Evolutionary conservation across 2,329 filamentous ascomycete genomes (phyloP).

Genomic region (Cryphonectria carpinicola): DNA sequence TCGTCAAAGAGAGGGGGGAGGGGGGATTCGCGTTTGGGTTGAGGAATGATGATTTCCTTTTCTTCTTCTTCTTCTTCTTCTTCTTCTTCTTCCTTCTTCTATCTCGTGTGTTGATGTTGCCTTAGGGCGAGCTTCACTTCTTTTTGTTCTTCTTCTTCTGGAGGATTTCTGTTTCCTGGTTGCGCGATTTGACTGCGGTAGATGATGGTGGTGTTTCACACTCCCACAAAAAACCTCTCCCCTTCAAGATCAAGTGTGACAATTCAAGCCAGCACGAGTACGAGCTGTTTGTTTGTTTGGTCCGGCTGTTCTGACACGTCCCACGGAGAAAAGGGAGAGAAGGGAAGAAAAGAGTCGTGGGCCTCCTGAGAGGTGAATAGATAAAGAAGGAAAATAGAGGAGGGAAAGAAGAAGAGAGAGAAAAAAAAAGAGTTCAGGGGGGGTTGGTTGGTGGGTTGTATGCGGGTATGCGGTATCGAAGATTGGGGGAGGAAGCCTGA

Average conservation of each 20-base stretch:
- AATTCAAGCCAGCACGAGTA: neutral
- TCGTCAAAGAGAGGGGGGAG: neutral
- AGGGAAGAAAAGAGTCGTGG: neutral
- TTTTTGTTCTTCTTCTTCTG: neutral
- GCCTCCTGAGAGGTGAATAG: neutral
- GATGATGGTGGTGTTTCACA: neutral
- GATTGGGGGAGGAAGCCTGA: neutral
- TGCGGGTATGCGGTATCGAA: neutral
- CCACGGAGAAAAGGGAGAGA: neutral
- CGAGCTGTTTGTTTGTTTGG: neutral
- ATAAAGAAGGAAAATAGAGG: neutral
- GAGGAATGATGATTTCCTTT: neutral
- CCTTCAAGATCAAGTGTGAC: neutral
- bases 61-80: fast-evolving
- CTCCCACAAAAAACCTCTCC: neutral
- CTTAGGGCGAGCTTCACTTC: neutral
- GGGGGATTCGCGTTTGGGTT: neutral
- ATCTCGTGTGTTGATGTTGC: neutral
- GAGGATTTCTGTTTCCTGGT: neutral
- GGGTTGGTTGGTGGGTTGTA: neutral
- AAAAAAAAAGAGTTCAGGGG: neutral
- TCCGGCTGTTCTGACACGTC: neutral
- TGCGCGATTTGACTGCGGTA: slow-evolving; percentile 26
- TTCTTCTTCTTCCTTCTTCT: neutral
- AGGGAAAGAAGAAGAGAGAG: neutral